These are phyloP conservation scores for Chenopodium formosanum DNA, from an alignment of 148 eudicot genomes.

Conservation along the genomic window DNA sequence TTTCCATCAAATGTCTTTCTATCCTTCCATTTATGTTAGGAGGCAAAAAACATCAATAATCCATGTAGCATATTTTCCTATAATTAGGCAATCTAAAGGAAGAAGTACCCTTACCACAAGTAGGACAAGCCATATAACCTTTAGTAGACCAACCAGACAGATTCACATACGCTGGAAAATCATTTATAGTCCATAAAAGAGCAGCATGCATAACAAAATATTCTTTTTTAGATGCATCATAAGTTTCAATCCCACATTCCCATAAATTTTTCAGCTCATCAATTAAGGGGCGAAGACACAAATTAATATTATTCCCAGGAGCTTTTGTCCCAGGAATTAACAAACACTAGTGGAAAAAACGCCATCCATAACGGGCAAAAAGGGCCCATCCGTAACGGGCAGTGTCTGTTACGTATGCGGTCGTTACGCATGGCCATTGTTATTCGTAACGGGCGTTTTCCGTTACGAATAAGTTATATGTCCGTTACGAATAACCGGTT, in stretches of 20 bases:
- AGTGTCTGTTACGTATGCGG: no score
- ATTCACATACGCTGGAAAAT: conserved; percentile 26
- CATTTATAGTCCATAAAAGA: conserved; percentile 22
- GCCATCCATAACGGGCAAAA: no score
- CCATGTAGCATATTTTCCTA: conserved; percentile 14
- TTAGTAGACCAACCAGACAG: conserved; percentile 22
- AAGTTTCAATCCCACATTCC: conserved; percentile 14
- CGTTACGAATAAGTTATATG: no score
- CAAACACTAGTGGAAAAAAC: not conserved
- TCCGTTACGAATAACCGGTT: no score
- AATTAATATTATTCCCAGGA: conserved; percentile 23
- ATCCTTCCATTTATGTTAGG: conserved; percentile 15
- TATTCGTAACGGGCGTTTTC: no score
- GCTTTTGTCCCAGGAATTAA: conserved; percentile 18
- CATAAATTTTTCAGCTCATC: conserved; percentile 27
- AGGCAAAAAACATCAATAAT: conserved; percentile 1
- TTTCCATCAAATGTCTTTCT: conserved; percentile 17
- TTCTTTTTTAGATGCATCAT: conserved; percentile 15
- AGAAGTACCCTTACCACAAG: not conserved
- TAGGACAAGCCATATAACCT: conserved; percentile 20
- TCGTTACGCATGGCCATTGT: no score
- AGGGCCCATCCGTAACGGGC: no score
- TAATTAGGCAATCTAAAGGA: not conserved
- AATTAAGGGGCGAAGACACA: conserved; percentile 15
- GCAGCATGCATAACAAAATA: conserved; percentile 9